Evolutionary conservation across 257 asterid genomes (phyloP).

Genomic region (Buddleja alternifolia): DNA sequence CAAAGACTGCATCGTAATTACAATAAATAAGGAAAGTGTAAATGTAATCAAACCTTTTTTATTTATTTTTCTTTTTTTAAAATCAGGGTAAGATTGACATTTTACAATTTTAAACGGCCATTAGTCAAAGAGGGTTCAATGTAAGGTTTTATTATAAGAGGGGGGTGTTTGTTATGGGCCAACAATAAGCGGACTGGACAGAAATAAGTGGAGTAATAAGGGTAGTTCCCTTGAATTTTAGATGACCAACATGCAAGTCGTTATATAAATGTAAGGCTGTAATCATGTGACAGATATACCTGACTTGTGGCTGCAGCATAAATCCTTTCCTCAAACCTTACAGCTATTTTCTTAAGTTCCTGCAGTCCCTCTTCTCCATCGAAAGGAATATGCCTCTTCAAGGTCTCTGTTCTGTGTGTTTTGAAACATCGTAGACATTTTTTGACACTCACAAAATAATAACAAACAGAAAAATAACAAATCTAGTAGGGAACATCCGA

Average conservation of each 20-base stretch:
- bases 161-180: too few species aligned
- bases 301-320: conserved; percentile 79
- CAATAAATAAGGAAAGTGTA: too few species aligned
- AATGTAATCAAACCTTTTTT: too few species aligned
- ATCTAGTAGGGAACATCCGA: background rate
- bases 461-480: background rate
- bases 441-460: conserved; percentile 4
- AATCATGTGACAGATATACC: conserved; percentile 43
- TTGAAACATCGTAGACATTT: conserved; percentile 22
- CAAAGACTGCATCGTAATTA: too few species aligned
- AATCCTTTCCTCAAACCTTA: conserved; percentile 86
- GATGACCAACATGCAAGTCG: conserved; percentile 1
- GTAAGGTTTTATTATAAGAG: too few species aligned
- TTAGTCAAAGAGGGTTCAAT: too few species aligned
- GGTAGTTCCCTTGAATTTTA: too few species aligned
- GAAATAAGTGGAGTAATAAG: too few species aligned
- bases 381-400: conserved; percentile 89
- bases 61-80: too few species aligned
- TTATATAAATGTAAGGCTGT: conserved; percentile 6
- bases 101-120: too few species aligned
- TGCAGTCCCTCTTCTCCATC: conserved; percentile 77
- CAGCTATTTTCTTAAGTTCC: conserved; percentile 84
- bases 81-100: too few species aligned
- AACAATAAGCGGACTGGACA: too few species aligned
- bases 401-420: conserved; percentile 70